Evolutionary conservation across 2,329 filamentous ascomycete species (phyloP), one percentile per base, ranked within the genome.

Genomic region (Sodiomyces alkalinus): DNA sequence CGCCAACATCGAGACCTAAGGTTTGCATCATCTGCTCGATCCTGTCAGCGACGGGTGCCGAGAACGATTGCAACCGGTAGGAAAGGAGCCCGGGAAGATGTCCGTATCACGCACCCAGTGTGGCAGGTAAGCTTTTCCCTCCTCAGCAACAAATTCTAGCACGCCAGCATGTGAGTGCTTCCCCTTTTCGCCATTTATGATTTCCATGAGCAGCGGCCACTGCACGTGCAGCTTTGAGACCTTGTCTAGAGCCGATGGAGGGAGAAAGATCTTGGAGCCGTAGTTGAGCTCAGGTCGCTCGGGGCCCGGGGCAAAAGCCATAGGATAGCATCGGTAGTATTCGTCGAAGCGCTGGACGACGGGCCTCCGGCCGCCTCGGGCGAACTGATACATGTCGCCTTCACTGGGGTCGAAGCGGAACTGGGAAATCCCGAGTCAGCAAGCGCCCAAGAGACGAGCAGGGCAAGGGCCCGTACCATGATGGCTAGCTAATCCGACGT

Each of bases 311-410:
- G 92, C 74, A 86, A 98, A 96, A 43, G 78, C 75, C 44, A 94
- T 70, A 23, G 90, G 90, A 48, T 96, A 98, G 62, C 86, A 94
- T 45, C 90, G 78, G 58, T 94, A 96, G 61, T 93, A 96, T 55
- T 98, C 90, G 54, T 98, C 87, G 60, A 98, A 98, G 35, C 86
- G 81, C 43, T 83, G 80, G 29, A 61, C 41, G 56, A 63, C 44
- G 51, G 62, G 52, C 29, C 62, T 55, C 33, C 65, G 60, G 32
- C 56, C 53, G 16, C 49, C 45, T 16, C 55, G 52, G 22, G 41
- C 25, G 29, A 38, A 38, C 26, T 37, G 36, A 16, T 38, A 36
- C 34, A 38, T 38, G 30, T 38, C 34, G 21, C 27, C 32, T 28
- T 38, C 29, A 32, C 30, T 38, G 18, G 29, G 34, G 28, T 37